These are phyloP conservation scores for Leucoagaricus sp. DNA, from an alignment of 1,284 basidiomycete genomes.

Conservation along the genomic window DNA sequence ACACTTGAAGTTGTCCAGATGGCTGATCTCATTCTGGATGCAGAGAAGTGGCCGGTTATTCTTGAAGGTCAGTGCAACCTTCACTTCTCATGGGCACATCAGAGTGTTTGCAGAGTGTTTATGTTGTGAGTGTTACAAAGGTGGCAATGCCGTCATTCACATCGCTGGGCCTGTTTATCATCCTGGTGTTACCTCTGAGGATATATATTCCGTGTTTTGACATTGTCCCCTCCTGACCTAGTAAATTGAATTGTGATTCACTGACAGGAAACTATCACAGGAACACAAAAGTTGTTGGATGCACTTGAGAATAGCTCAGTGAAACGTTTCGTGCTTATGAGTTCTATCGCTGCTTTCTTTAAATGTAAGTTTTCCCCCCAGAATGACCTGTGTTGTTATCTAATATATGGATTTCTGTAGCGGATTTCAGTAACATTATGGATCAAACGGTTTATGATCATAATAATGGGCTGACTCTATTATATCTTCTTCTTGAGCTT, in stretches of 20 bases:
- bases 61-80: neutral
- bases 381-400: no score
- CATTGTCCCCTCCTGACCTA: neutral
- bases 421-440: constrained; percentile 1
- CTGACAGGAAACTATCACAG: neutral
- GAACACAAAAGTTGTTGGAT: neutral
- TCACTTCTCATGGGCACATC: neutral
- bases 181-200: neutral
- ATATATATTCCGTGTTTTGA: neutral
- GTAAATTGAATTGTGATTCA: neutral
- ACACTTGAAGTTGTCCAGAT: neutral
- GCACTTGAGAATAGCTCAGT: neutral
- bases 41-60: neutral
- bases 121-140: no score
- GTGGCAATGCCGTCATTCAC: neutral
- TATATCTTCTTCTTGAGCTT: neutral
- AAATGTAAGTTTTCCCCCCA: constrained; percentile 1
- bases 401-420: no score
- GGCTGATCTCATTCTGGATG: neutral
- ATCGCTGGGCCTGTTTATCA: neutral
- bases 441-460: neutral
- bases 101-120: no score
- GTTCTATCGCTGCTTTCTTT: neutral
- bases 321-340: neutral
- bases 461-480: neutral